Evolutionary conservation across 1,284 basidiomycete species (phyloP).

Genomic region (Sphaerobolus stellatus): DNA sequence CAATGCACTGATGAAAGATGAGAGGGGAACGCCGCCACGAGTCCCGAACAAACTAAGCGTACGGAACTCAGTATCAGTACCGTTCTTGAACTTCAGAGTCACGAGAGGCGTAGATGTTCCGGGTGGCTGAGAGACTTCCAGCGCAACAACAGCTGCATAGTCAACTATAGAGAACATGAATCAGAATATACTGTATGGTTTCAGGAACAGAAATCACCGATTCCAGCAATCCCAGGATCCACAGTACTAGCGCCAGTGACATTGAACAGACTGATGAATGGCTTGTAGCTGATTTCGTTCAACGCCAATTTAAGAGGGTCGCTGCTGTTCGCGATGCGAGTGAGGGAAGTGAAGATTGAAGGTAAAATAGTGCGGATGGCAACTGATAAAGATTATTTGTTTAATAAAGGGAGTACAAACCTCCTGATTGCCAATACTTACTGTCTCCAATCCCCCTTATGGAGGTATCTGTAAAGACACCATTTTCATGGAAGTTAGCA

Average conservation of each 20-base stretch:
- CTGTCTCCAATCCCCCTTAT: conserved; percentile 73
- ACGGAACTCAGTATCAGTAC: conserved; percentile 57
- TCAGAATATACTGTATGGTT: too few species aligned
- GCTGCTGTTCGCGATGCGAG: conserved; percentile 73
- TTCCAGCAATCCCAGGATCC: conserved; percentile 33
- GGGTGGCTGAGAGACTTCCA: conserved; percentile 73
- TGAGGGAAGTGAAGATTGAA: conserved; percentile 66
- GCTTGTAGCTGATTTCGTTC: conserved; percentile 78
- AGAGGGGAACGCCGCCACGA: conserved; percentile 67
- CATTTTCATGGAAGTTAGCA: conserved; percentile 77
- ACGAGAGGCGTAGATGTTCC: conserved; percentile 77
- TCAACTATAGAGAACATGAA: conserved; percentile 60
- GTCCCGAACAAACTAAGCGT: conserved; percentile 69
- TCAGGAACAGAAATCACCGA: conserved; percentile 49
- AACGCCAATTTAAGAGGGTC: conserved; percentile 77
- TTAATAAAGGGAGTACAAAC: conserved; percentile 1
- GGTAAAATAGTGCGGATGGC: conserved; percentile 76
- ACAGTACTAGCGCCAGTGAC: conserved; percentile 52
- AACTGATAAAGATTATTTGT: conserved; percentile 42
- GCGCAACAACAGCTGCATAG: conserved; percentile 73
- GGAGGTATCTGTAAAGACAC: conserved; percentile 66
- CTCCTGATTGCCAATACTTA: conserved; percentile 34
- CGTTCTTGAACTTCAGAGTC: conserved; percentile 84
- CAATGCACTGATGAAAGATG: conserved; percentile 75
- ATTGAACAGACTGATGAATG: conserved; percentile 86